phyloP scores from a whole-genome alignment of 192 early-diverging fungal species.

The Glomus cerebriforme region DNA sequence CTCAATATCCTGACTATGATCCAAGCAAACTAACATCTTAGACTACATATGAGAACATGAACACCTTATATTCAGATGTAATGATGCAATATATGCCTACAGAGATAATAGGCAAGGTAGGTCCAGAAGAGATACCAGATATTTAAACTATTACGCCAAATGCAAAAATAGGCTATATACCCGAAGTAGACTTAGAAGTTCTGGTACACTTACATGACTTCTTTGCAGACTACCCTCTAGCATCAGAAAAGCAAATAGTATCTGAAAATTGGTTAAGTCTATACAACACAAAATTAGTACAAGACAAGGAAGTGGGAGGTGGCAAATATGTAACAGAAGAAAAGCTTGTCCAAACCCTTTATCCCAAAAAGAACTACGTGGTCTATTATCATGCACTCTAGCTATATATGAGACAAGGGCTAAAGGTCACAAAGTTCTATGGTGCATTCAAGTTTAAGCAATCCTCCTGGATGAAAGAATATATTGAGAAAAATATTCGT shows the following conservation, averaged over 20 bases:
- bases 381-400: too few relatives aligned
- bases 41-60: too few relatives aligned
- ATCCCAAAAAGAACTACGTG: too few relatives aligned
- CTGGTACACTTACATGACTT: slow-evolving; percentile 14
- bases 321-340: too few relatives aligned
- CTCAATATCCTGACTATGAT: slow-evolving; percentile 16
- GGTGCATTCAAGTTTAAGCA: slow-evolving; percentile 18
- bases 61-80: too few relatives aligned
- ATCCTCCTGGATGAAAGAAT: slow-evolving; percentile 22
- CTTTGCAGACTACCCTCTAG: slow-evolving; percentile 9
- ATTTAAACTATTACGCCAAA: too few relatives aligned
- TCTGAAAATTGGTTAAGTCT: slow-evolving; percentile 21
- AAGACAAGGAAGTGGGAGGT: too few relatives aligned
- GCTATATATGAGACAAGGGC: neutral
- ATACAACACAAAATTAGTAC: too few relatives aligned
- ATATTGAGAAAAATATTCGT: slow-evolving; percentile 30
- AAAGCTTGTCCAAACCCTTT: too few relatives aligned
- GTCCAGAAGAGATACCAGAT: neutral
- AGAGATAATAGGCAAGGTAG: slow-evolving; percentile 10
- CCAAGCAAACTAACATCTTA: too few relatives aligned
- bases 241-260: slow-evolving; percentile 16
- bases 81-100: too few relatives aligned
- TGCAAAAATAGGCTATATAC: slow-evolving; percentile 13
- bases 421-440: slow-evolving; percentile 25
- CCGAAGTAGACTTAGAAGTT: slow-evolving; percentile 18